Percentiles rank a stretch among this genome's conserved stretches.
These are phyloP conservation scores for Pneumocystis sp. DNA, from an alignment of 1,139 yeast species.

Conservation along the genomic window DNA sequence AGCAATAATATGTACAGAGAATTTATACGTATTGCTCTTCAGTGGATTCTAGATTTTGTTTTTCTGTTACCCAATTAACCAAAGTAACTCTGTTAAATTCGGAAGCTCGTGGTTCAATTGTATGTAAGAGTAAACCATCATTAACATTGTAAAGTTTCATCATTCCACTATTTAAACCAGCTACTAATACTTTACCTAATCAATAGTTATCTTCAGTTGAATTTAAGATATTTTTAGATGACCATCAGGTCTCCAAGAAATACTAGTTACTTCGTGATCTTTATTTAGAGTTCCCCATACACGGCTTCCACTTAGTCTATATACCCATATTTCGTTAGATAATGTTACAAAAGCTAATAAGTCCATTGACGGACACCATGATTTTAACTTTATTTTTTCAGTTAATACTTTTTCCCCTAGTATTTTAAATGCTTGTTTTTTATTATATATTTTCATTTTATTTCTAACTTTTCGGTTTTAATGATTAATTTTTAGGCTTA, in stretches of 20 bases:
- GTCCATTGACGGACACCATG: constrained; percentile 18
- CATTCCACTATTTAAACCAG: constrained; percentile 14
- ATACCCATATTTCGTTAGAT: constrained; percentile 11
- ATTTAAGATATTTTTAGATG: background rate
- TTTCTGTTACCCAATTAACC: background rate
- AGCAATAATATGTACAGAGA: background rate
- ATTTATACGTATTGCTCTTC: background rate
- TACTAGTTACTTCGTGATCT: constrained; percentile 3
- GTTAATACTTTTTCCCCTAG: constrained; percentile 13
- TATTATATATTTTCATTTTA: background rate
- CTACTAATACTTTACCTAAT: constrained; percentile 14
- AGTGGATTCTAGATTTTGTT: background rate
- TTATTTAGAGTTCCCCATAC: constrained; percentile 15
- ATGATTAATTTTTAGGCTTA: background rate
- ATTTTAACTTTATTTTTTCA: constrained; percentile 9
- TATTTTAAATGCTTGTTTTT: constrained; percentile 8
- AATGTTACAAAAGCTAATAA: constrained; percentile 14
- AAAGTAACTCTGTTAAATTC: background rate
- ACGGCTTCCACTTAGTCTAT: constrained; percentile 15
- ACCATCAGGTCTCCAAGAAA: constrained; percentile 17
- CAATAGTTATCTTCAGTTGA: background rate
- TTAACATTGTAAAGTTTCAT: constrained; percentile 15
- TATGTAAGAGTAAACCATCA: constrained; percentile 14
- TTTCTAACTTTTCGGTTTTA: background rate
- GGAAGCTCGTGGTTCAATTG: background rate